Evolutionary conservation across 768 basidiomycete genomes (phyloP).

Genomic region (Lentinula edodes): DNA sequence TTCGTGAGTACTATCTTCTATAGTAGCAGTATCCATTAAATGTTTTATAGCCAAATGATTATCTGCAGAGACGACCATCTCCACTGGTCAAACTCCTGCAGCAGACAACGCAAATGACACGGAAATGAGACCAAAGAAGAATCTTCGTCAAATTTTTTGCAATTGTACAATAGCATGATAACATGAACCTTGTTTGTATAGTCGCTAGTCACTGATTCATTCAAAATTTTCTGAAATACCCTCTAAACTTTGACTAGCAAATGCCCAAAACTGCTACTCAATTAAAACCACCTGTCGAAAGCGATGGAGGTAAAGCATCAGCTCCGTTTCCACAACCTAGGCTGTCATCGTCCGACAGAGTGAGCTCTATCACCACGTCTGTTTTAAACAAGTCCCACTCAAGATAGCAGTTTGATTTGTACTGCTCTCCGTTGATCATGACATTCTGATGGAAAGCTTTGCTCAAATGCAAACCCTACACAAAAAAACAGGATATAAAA

Average conservation of each 20-base stretch:
- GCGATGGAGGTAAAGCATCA: constrained; percentile 49
- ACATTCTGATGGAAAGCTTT: constrained; percentile 35
- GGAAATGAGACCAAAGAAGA: background rate
- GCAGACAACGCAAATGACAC: background rate
- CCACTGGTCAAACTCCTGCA: background rate
- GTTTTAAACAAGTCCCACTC: constrained; percentile 60
- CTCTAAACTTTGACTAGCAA: too few species aligned
- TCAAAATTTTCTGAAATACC: too few species aligned
- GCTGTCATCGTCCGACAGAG: constrained; percentile 47
- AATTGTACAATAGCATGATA: background rate
- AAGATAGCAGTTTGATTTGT: constrained; percentile 59
- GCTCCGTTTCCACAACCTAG: constrained; percentile 44
- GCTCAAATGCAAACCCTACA: background rate
- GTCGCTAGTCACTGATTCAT: background rate
- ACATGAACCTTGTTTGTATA: background rate
- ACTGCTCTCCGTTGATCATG: constrained; percentile 48
- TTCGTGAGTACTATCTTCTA: background rate
- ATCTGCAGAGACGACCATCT: background rate
- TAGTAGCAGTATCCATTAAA: background rate
- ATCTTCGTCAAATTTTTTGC: background rate
- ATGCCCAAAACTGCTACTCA: background rate
- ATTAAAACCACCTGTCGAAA: constrained; percentile 54
- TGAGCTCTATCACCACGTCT: constrained; percentile 49
- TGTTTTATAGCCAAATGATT: background rate
- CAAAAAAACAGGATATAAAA: background rate